Evolutionary conservation across 305 asterid species (phyloP), one percentile per base, ranked within the genome.

Genomic region (Stenogyne calaminthoides): DNA sequence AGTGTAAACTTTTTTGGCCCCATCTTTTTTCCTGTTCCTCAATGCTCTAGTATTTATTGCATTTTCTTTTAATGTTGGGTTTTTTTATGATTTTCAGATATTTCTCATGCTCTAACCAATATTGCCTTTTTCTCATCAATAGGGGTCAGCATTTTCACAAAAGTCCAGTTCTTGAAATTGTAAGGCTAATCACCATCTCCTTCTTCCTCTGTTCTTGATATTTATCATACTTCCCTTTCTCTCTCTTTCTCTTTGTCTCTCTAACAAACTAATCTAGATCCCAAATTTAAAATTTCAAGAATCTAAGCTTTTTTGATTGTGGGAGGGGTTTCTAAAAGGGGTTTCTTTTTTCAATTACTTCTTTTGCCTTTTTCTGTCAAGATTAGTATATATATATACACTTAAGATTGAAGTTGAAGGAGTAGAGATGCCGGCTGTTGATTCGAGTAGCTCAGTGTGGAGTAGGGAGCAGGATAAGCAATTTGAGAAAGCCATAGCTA

Each of bases 401-500:
- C 27, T 71, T 46, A 47, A 34, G 72, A 75, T 54, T 16, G 75
- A 69, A 67, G 29, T 78, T 34, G 75, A 80, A 71, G 74, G 37
- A 78, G 75, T 29, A 58, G 64, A 85, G 89, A 92, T 90, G 98
- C 86, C 86, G 69, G 87, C 77, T 7, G 90, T 84, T 63, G 96
- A 90, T 76, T 83, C 92, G 18, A 84, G 84, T 77, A 76, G 81
- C 79, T 85, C 90, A 61, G 58, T 61, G 18, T 95, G 98, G 99
- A 90, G 88, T 67, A 87, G 96, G 80, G 97, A 95, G 80, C 85
- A 92, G 78, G 99, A 95, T 74, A 82, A 80, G 84, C 86, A 82
- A 42, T 89, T 95, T 78, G 99, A 95, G 80, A 85, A 82, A 77
- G 99, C 98, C 6, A 76, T 95, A 69, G 93, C 78, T 70, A 83